A percentile compares a stretch with the other conserved stretches of the same genome.
phyloP scores from a whole-genome alignment of 176 grass and related monocot genomes.

The Neostapfia colusana region DNA sequence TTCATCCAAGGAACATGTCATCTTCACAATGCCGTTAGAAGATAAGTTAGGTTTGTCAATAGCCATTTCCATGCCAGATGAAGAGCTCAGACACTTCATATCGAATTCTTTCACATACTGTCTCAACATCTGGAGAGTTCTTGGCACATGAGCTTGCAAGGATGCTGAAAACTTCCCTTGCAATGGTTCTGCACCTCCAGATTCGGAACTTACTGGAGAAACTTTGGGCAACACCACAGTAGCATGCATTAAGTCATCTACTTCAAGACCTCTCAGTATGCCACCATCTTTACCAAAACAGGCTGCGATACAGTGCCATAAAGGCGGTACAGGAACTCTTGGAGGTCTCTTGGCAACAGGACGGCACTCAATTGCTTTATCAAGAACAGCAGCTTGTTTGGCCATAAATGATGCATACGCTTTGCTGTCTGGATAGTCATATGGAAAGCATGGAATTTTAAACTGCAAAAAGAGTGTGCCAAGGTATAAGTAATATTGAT shows the following conservation, averaged over 20 bases:
- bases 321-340: conserved; percentile 56
- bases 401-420: conserved; percentile 58
- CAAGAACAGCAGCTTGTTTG: conserved; percentile 48
- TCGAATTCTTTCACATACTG: conserved; percentile 53
- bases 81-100: conserved; percentile 31
- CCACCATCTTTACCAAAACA: conserved; percentile 37
- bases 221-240: conserved; percentile 28
- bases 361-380: conserved; percentile 46
- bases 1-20: conserved; percentile 21
- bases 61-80: conserved; percentile 26
- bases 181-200: conserved; percentile 28
- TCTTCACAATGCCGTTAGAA: conserved; percentile 21
- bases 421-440: conserved; percentile 87
- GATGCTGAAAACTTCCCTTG: conserved; percentile 14
- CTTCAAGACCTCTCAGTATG: conserved; percentile 31
- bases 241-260: conserved; percentile 13
- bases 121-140: conserved; percentile 53
- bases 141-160: conserved; percentile 51
- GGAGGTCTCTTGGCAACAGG: conserved; percentile 61
- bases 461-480: conserved; percentile 45
- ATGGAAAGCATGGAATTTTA: conserved; percentile 73
- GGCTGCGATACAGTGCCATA: conserved; percentile 58
- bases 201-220: conserved; percentile 8
- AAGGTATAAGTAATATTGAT: conserved; percentile 15
- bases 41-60: conserved; percentile 27